A percentile compares a stretch with the other conserved stretches of the same genome.
These are phyloP conservation scores for Canna indica DNA, from an alignment of 176 grass and related monocot species.

Conservation along the genomic window DNA sequence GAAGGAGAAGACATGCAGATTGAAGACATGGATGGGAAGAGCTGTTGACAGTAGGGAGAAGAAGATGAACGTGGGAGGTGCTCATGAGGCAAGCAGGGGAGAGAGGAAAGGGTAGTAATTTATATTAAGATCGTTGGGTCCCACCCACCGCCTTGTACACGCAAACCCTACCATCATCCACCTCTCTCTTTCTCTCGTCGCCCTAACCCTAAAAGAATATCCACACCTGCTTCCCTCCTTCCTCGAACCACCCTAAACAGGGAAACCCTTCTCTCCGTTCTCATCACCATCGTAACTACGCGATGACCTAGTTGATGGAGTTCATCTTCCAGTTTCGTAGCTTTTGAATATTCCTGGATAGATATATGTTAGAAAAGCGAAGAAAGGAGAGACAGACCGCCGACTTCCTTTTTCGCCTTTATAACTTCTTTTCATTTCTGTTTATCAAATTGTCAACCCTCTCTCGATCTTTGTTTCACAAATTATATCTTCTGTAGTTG, in stretches of 20 bases:
- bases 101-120: neutral
- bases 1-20: neutral
- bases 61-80: neutral
- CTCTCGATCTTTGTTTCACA: neutral
- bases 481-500: neutral
- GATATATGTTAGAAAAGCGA: too few species aligned
- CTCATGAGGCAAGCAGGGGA: neutral
- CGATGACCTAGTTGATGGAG: neutral
- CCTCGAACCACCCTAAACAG: too few species aligned
- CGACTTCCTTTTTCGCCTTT: neutral
- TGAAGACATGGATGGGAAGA: neutral
- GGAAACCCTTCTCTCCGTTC: neutral
- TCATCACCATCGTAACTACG: neutral
- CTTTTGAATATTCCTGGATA: neutral
- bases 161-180: neutral
- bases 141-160: constrained; percentile 10
- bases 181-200: neutral
- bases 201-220: neutral
- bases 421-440: neutral
- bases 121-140: neutral
- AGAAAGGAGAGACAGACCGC: neutral
- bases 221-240: neutral
- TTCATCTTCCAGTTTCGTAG: neutral
- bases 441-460: neutral
- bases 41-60: neutral